Base-by-base conservation (phyloP, 768 basidiomycete species). In the Boletus patriciae region DNA sequence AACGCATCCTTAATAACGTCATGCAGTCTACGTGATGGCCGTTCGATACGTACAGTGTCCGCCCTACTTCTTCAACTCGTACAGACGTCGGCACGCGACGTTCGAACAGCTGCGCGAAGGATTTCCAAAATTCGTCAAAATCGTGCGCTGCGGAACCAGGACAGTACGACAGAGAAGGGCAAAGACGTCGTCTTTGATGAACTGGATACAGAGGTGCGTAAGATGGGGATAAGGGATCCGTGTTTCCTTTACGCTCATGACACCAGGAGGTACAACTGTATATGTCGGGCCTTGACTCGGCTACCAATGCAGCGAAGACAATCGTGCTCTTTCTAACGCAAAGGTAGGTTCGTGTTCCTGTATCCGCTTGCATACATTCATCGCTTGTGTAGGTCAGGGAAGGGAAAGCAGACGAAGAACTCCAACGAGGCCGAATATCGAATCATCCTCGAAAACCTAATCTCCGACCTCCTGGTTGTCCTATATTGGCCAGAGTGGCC, bases 401-500 rank as follows among this genome's bases (percentile, higher is more conserved):
- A 92, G 71, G 85, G 87, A 12, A 95, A 94, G 65, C 77, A 84
- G 6, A 91, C 89, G 15, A 96, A 96, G 70, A 92, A 90, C 62
- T 87, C 94, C 0, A 94, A 92, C 62, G 97, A 99, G 67, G 87
- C 90, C 6, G 96, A 98, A 68, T 98, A 98, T 69, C 85, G 94
- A 47, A 79, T 86, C 0, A 93, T 98, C 38, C 90, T 98, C 57
- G 96, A 98, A 66, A 90, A 90, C 63, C 77, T 98, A 12, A 84
- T 98, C 41, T 84, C 86, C 2, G 97, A 99, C 67, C 77, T 97
- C 23, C 79, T 98, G 23, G 81, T 83, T 10, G 94, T 97, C 19
- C 76, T 98, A 7, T 94, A 89, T 69, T 92, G 92, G 85, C 95
- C 97, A 0, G 97, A 99, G 72, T 99, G 96, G 94, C 97, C 97